These are phyloP conservation scores for Verticillium tricorpus DNA, from an alignment of 2,329 filamentous ascomycete genomes.

Conservation along the genomic window DNA sequence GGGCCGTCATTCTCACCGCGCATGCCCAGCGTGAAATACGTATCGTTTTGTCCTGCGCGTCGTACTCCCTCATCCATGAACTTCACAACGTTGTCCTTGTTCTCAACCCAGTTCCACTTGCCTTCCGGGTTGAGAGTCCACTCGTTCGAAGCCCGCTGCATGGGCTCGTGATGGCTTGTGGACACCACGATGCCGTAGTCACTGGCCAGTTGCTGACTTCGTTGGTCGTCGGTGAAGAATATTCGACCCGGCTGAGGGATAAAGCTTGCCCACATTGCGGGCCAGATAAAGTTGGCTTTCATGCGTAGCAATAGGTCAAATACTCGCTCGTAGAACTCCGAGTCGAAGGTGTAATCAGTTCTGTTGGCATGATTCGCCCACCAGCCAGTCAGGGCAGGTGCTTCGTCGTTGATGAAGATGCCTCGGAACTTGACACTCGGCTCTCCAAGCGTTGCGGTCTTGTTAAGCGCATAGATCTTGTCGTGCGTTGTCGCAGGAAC, in stretches of 20 bases:
- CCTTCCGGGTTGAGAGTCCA: slow-evolving; percentile 45
- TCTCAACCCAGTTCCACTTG: slow-evolving; percentile 61
- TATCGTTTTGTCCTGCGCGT: slow-evolving; percentile 45
- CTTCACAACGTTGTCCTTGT: slow-evolving; percentile 58
- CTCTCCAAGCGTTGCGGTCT: slow-evolving; percentile 32
- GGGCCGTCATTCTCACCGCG: slow-evolving; percentile 61
- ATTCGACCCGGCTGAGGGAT: slow-evolving; percentile 55
- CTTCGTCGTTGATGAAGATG: slow-evolving; percentile 56
- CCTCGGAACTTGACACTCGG: slow-evolving; percentile 57
- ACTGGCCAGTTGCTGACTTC: slow-evolving; percentile 61
- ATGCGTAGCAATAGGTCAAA: slow-evolving; percentile 65
- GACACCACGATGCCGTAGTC: slow-evolving; percentile 66
- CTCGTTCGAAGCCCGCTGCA: slow-evolving; percentile 53
- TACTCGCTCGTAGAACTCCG: slow-evolving; percentile 59
- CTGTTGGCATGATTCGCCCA: slow-evolving; percentile 4
- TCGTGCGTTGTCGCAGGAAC: slow-evolving; percentile 41
- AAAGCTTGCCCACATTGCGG: slow-evolving; percentile 31
- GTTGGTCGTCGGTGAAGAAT: slow-evolving; percentile 63
- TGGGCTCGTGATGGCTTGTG: slow-evolving; percentile 65
- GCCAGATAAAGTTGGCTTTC: slow-evolving; percentile 68
- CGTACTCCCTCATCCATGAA: slow-evolving; percentile 59
- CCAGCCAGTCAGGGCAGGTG: slow-evolving; percentile 18
- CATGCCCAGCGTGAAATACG: slow-evolving; percentile 66
- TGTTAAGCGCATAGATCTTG: slow-evolving; percentile 41
- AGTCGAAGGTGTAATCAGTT: slow-evolving; percentile 20